Base-by-base conservation (phyloP, 495 filamentous ascomycete genomes). In the Tuber brumale region DNA sequence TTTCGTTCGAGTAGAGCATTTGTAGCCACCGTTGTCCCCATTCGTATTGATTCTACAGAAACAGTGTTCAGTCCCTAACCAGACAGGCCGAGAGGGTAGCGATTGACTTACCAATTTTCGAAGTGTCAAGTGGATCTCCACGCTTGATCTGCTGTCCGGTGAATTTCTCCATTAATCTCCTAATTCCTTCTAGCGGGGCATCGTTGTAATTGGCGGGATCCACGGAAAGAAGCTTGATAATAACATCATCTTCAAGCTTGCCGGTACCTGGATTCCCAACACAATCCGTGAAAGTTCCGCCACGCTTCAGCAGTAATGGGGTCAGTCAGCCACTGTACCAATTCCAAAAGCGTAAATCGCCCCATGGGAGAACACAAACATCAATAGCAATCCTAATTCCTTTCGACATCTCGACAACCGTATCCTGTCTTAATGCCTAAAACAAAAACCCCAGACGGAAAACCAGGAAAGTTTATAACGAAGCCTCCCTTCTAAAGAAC, bases 1-100 rank as follows among this genome's bases (percentile, higher is more conserved):
- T 98, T 99, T 75, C 95, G 85, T 84, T 99, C 96, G 2, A 99
- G 86, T 74, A 99, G 84, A 0, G 93, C 93, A 83, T 96, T 96
- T 21, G 93, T 96, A 0, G 93, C 93, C 41, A 96, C 93, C 3
- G 93, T 96, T 31, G 93, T 96, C 43, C 93, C 93, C 93, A 96
- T 95, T 71, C 93, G 90, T 74, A 95, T 92, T 61, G 90, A 92
- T 73, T 93, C 88, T 90, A 87, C 41, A 91, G 57, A 31, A 66
- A 35, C 2, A 35, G 57, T 18, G 57, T 35, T 66, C 31, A 35
- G 57, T 66, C 57, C 27, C 80, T 35, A 35, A 14, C 16, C 6
- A 66, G 14, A 16, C 4, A 35, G 27, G 57, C 27, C 16, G 14
- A 16, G 27, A 35, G 31, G 35, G 4, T 16, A 66, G 57, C 3